A percentile compares a stretch with the other conserved stretches of the same genome.
These are phyloP conservation scores for Daldinia grandis DNA, from an alignment of 495 filamentous ascomycete genomes.

Conservation along the genomic window DNA sequence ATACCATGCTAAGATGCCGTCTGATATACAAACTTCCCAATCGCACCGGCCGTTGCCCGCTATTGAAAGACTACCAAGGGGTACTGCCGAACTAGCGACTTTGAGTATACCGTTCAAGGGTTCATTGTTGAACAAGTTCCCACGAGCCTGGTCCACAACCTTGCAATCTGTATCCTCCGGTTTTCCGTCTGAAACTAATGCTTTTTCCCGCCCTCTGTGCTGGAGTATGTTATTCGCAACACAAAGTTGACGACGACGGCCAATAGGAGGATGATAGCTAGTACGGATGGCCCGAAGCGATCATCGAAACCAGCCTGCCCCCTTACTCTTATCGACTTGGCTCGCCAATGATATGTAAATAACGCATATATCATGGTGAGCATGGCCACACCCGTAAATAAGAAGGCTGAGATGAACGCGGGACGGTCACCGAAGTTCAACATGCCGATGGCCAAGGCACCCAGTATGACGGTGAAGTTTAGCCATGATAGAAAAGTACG, in stretches of 20 bases:
- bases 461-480: slow-evolving; percentile 98
- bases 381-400: slow-evolving; percentile 97
- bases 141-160: neutral
- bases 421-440: slow-evolving; percentile 97
- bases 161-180: neutral
- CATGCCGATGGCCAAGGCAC: slow-evolving; percentile 92
- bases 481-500: slow-evolving; percentile 99
- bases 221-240: slow-evolving; percentile 72
- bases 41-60: neutral
- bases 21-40: slow-evolving; percentile 36
- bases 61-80: neutral
- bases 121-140: neutral
- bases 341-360: slow-evolving; percentile 95
- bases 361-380: slow-evolving; percentile 94
- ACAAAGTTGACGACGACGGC: slow-evolving; percentile 96
- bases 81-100: neutral
- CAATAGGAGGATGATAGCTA: slow-evolving; percentile 82
- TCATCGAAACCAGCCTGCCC: slow-evolving; percentile 98
- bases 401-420: slow-evolving; percentile 87
- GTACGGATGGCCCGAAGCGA: slow-evolving; percentile 86
- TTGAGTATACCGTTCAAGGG: neutral
- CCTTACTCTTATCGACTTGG: slow-evolving; percentile 86
- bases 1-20: slow-evolving; percentile 23
- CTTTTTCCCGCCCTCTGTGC: slow-evolving; percentile 45
- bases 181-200: slow-evolving; percentile 31